phyloP scores from a whole-genome alignment of 192 early-diverging fungal genomes.

The Backusella mclennaniae region DNA sequence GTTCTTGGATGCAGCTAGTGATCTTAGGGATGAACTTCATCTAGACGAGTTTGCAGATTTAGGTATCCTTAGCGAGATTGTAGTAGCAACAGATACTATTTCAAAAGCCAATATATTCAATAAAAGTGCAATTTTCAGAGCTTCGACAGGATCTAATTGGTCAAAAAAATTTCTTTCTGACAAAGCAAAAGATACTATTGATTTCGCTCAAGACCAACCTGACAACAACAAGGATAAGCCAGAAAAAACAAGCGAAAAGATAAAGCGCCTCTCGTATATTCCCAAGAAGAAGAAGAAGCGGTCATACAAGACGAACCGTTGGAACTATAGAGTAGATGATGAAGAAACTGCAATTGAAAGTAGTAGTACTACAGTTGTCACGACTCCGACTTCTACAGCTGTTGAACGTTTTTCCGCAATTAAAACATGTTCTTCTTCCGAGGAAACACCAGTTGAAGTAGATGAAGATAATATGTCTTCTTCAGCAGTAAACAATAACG shows the following conservation, averaged over 20 bases:
- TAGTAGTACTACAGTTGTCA: not conserved
- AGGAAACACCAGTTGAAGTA: not conserved
- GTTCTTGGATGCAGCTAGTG: constrained; percentile 5
- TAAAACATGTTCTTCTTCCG: not conserved
- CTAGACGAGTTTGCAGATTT: constrained; percentile 4
- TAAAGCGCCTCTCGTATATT: not conserved
- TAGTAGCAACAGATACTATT: constrained; percentile 23
- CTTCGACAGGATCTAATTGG: not conserved
- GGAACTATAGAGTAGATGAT: constrained; percentile 1
- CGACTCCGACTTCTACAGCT: not conserved
- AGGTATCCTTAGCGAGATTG: constrained; percentile 17
- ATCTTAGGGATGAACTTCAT: constrained; percentile 7
- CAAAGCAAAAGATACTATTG: not conserved
- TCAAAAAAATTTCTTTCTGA: not conserved
- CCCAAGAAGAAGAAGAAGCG: not conserved
- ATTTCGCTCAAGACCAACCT: not conserved
- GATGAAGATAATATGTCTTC: not conserved
- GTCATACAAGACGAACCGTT: not conserved
- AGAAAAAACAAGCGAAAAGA: not conserved
- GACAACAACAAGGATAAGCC: not conserved
- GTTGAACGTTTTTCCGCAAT: not conserved
- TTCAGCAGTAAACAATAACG: not conserved
- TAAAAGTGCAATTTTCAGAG: not conserved
- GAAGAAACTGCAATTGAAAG: constrained; percentile 12
- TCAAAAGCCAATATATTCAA: constrained; percentile 8